Conservation (phyloP, 2,329 filamentous ascomycete genomes). For the Fusarium caatingaense region DNA sequence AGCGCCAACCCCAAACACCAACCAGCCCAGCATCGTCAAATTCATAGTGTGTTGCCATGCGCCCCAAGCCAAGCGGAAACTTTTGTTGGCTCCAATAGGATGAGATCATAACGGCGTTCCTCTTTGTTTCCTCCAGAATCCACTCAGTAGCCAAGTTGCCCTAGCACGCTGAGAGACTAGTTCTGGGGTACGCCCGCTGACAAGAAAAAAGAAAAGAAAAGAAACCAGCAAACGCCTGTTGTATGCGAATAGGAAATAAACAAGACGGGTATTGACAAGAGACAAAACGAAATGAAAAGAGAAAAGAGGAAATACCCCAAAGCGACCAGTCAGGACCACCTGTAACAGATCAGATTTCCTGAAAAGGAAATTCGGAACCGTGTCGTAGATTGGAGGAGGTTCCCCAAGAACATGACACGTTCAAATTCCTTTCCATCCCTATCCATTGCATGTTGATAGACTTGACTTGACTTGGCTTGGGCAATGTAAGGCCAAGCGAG, state of each 20-base stretch:
- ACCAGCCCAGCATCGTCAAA: conserved; percentile 19
- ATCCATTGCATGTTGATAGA: conserved; percentile 9
- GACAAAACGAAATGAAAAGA: background rate
- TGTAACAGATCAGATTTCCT: conserved; percentile 23
- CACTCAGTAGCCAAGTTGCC: conserved; percentile 10
- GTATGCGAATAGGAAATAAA: conserved; percentile 19
- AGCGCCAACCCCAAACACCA: conserved; percentile 37
- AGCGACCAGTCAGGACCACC: conserved; percentile 19
- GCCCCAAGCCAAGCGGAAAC: conserved; percentile 37
- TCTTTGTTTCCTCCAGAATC: conserved; percentile 21
- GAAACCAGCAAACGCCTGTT: conserved; percentile 20
- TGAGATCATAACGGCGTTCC: conserved; percentile 31
- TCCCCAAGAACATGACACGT: conserved; percentile 18
- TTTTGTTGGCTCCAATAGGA: conserved; percentile 27
- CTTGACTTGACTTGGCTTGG: conserved; percentile 10
- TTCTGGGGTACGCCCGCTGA: conserved; percentile 2
- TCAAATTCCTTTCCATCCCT: conserved; percentile 11
- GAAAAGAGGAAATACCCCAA: conserved; percentile 17
- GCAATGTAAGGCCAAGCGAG: conserved; percentile 34
- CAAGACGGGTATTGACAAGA: conserved; percentile 7
- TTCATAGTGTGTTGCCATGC: conserved; percentile 36
- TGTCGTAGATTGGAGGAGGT: conserved; percentile 32
- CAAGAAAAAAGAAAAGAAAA: background rate
- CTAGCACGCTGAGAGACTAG: conserved; percentile 6
- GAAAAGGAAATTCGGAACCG: conserved; percentile 24